These are phyloP conservation scores for Pseudogymnoascus sp. DNA, from an alignment of 2,329 filamentous ascomycete species.

Conservation along the genomic window DNA sequence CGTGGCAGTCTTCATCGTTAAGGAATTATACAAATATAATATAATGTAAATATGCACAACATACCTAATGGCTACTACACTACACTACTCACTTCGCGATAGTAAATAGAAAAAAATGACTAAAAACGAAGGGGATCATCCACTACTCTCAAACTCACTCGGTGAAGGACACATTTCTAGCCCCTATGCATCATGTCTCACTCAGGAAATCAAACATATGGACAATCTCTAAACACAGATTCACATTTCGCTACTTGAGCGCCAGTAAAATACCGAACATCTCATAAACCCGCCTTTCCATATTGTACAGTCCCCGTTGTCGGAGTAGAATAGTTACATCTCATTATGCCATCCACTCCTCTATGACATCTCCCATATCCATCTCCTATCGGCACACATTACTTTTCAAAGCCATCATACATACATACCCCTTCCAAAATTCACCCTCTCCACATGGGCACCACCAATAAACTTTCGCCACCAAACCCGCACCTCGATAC, in stretches of 20 bases:
- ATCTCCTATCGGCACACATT: constrained; percentile 5
- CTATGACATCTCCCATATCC: neutral
- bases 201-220: neutral
- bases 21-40: neutral
- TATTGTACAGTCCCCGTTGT: neutral
- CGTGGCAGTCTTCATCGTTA: neutral
- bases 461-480: neutral
- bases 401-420: constrained; percentile 5
- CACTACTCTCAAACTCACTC: neutral
- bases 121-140: neutral
- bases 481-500: neutral
- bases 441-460: constrained; percentile 7
- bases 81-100: neutral
- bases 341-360: neutral
- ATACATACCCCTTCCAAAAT: neutral
- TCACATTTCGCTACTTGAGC: constrained; percentile 5
- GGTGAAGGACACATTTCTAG: neutral
- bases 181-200: constrained; percentile 7
- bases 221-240: neutral
- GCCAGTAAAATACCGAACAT: neutral
- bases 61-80: neutral
- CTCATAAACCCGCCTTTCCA: constrained; percentile 3
- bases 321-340: constrained; percentile 7
- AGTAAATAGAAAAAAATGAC: neutral
- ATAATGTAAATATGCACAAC: neutral